Evolutionary conservation across 2,329 filamentous ascomycete species (phyloP), one percentile per base, ranked within the genome.

Genomic region (Rachicladosporium sp.): DNA sequence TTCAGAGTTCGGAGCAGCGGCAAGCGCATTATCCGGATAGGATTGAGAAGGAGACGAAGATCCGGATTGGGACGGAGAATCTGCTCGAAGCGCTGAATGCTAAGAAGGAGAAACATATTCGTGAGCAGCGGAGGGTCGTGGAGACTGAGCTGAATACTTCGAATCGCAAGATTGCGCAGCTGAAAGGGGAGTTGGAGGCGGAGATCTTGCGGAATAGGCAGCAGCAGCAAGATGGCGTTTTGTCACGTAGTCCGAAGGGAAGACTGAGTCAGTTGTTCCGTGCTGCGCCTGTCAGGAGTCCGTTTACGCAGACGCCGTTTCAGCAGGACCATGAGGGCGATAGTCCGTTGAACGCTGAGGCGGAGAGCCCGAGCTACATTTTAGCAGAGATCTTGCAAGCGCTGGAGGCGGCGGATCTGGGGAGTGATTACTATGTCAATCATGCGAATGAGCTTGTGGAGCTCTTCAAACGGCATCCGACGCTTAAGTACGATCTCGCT

Each of bases 61-160:
- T 98, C 58, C 95, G 93, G 62, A 83, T 89, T 54, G 91, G 91
- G 13, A 95, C 89, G 43, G 91, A 98, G 68, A 98, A 98, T 58
- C 80, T 98, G 75, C 70, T 98, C 31, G 91, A 98, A 66, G 91
- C 91, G 9, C 67, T 98, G 48, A 86, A 95, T 59, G 75, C 79
- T 33, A 98, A 98, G 64, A 95, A 93, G 61, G 82, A 85, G 33
- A 98, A 96, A 64, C 89, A 96, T 60, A 82, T 83, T 46, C 93
- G 88, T 58, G 89, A 69, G 38, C 68, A 71, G 55, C 57, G 66
- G 34, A 53, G 63, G 36, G 60, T 65, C 46, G 68, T 69, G 10
- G 68, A 98, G 65, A 82, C 83, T 36, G 91, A 98, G 65, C 70
- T 98, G 50, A 91, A 80, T 57, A 80, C 86, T 29, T 93, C 88